Conservation (phyloP, 177 flowering plant genomes). For the Vitis hybrid region DNA sequence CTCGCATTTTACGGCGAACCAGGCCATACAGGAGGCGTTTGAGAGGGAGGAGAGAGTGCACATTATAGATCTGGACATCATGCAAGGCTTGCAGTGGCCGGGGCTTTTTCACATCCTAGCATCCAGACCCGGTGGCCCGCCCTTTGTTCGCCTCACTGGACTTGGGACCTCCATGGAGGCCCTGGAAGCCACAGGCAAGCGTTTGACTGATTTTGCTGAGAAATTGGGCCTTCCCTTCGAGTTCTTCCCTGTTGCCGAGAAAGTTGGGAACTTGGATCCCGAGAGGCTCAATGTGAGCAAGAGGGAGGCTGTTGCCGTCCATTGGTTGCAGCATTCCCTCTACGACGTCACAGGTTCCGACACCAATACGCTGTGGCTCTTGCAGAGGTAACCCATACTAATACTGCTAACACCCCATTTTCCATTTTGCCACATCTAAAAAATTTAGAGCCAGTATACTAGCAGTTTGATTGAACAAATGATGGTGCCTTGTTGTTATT, state of each 20-base stretch:
- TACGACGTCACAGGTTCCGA: constrained; percentile 95
- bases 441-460: too few species aligned
- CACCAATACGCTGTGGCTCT: constrained; percentile 68
- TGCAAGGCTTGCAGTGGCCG: constrained; percentile 99
- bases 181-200: constrained; percentile 84
- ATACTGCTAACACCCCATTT: not conserved
- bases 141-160: constrained; percentile 81
- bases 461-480: too few species aligned
- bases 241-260: constrained; percentile 79
- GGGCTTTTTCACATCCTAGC: constrained; percentile 91
- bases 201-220: constrained; percentile 85
- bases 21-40: constrained; percentile 92
- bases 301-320: constrained; percentile 94
- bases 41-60: constrained; percentile 94
- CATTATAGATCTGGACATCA: constrained; percentile 91
- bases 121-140: constrained; percentile 88
- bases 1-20: constrained; percentile 97
- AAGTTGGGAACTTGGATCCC: constrained; percentile 72
- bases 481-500: too few species aligned
- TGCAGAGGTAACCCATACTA: constrained; percentile 62
- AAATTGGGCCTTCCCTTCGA: constrained; percentile 89
- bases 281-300: constrained; percentile 71
- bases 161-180: constrained; percentile 78
- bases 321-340: constrained; percentile 92
- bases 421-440: not conserved